A percentile compares a stretch with the other conserved stretches of the same genome.
phyloP scores from a whole-genome alignment of 306 rosid genomes.

The Ceratonia siliqua region DNA sequence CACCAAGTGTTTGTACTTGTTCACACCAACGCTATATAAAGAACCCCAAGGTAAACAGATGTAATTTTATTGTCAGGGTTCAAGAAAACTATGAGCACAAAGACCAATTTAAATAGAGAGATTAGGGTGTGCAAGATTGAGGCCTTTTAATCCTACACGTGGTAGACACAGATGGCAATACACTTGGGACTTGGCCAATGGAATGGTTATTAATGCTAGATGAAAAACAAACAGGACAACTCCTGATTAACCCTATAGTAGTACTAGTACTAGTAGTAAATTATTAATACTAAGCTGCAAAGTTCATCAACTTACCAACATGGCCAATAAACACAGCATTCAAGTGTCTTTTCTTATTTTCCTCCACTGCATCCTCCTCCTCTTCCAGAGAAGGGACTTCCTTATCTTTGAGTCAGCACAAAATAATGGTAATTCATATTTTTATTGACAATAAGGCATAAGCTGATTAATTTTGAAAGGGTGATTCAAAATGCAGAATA shows the following conservation, averaged over 20 bases:
- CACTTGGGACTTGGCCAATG: not conserved
- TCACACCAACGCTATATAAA: not conserved
- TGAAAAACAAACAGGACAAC: not conserved
- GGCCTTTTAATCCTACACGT: conserved; percentile 15
- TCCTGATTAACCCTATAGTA: not conserved
- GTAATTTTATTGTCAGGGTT: not conserved
- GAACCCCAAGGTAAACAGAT: not conserved
- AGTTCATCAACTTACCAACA: conserved; percentile 69
- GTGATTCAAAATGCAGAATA: conserved; percentile 10
- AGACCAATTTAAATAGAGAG: not conserved
- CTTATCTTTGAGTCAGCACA: conserved; percentile 54
- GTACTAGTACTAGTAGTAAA: conserved; percentile 14
- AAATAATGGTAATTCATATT: conserved; percentile 6
- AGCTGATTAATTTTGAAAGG: conserved; percentile 6
- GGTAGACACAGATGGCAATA: conserved; percentile 16
- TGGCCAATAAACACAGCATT: conserved; percentile 97
- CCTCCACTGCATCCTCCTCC: conserved; percentile 41
- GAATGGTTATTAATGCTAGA: not conserved
- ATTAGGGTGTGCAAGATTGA: not conserved
- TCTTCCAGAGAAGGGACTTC: conserved; percentile 39
- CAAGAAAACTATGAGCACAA: not conserved
- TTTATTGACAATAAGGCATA: not conserved
- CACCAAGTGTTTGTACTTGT: not conserved
- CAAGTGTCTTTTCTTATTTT: conserved; percentile 66
- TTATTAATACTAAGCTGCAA: too few relatives aligned